Conservation (phyloP, 1,284 basidiomycete species). For the Austroboletus rostrupii region DNA sequence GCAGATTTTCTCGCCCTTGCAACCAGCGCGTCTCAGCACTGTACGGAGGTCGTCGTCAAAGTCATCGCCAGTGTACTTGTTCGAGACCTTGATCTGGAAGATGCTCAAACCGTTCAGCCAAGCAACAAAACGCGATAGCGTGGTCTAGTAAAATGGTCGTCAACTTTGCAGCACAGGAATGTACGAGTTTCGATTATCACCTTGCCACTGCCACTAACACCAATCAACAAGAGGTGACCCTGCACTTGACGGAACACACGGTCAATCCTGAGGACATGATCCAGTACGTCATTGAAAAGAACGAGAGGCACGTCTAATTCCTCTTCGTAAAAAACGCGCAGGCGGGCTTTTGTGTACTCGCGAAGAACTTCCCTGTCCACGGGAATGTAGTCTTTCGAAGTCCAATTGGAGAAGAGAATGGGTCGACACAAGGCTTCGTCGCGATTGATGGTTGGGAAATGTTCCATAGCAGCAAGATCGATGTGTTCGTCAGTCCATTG, state of each 20-base stretch:
- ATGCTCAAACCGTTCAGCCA: slow-evolving; percentile 99
- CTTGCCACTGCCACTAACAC: slow-evolving; percentile 97
- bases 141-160: slow-evolving; percentile 61
- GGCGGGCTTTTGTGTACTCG: slow-evolving; percentile 94
- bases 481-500: slow-evolving; percentile 94
- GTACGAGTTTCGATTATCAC: slow-evolving; percentile 40
- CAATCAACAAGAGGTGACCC: slow-evolving; percentile 94
- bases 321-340: slow-evolving; percentile 95
- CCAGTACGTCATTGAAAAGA: slow-evolving; percentile 96
- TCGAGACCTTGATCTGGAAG: slow-evolving; percentile 98
- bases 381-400: slow-evolving; percentile 94
- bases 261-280: slow-evolving; percentile 96
- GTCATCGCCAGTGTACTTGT: slow-evolving; percentile 97
- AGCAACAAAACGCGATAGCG: slow-evolving; percentile 95
- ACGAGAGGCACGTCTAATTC: slow-evolving; percentile 98
- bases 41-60: slow-evolving; percentile 97
- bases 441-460: slow-evolving; percentile 90
- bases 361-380: slow-evolving; percentile 92
- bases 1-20: slow-evolving; percentile 98
- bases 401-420: slow-evolving; percentile 99
- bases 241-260: slow-evolving; percentile 99
- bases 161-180: slow-evolving; percentile 3
- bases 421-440: slow-evolving; percentile 84
- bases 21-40: slow-evolving; percentile 90
- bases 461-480: slow-evolving; percentile 76